These are phyloP conservation scores for Hypoxylon sp. DNA, from an alignment of 2,329 filamentous ascomycete species.

Conservation along the genomic window DNA sequence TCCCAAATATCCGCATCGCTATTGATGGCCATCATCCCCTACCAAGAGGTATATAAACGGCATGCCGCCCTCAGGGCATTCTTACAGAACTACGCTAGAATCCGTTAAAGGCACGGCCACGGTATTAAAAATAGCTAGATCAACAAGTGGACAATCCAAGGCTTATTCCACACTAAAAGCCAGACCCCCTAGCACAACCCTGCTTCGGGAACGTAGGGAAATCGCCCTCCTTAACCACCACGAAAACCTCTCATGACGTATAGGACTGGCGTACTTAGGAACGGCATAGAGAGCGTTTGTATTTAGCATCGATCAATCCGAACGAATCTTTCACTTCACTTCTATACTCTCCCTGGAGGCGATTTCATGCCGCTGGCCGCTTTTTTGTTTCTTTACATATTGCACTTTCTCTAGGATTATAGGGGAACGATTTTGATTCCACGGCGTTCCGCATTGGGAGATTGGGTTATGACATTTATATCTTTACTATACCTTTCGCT, in stretches of 20 bases:
- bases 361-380: constrained; percentile 23
- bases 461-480: constrained; percentile 13
- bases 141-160: constrained; percentile 24
- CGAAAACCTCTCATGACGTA: constrained; percentile 31
- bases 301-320: constrained; percentile 31
- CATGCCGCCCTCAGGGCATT: constrained; percentile 8
- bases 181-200: constrained; percentile 17
- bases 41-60: constrained; percentile 16
- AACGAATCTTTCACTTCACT: constrained; percentile 28
- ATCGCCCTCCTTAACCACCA: constrained; percentile 13
- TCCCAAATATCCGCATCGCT: constrained; percentile 9
- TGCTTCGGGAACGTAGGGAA: constrained; percentile 17
- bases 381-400: constrained; percentile 32
- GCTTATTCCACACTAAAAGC: constrained; percentile 5
- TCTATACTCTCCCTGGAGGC: constrained; percentile 27
- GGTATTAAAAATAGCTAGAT: constrained; percentile 19
- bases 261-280: constrained; percentile 34
- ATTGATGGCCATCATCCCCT: constrained; percentile 3
- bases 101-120: constrained; percentile 16
- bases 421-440: constrained; percentile 26
- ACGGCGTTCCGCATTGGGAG: constrained; percentile 27
- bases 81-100: constrained; percentile 13
- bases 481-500: constrained; percentile 12
- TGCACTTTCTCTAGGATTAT: constrained; percentile 30
- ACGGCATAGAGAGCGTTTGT: constrained; percentile 42